A percentile compares a stretch with the other conserved stretches of the same genome.
Evolutionary conservation across 2,329 filamentous ascomycete genomes (phyloP).

Genomic region (Paraconiothyrium brasiliense): DNA sequence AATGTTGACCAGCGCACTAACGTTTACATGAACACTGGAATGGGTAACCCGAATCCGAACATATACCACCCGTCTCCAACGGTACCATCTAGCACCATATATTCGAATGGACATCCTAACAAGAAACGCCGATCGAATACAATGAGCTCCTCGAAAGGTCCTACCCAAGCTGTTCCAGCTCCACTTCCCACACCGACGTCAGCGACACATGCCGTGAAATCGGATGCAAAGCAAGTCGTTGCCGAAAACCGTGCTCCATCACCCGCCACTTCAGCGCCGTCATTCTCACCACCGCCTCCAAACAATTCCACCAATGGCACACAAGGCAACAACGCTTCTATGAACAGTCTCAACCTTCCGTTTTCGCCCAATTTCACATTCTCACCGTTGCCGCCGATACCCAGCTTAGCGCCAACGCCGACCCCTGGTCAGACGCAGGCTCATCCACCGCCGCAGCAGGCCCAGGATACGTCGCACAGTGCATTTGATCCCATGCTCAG

Average conservation of each 20-base stretch:
- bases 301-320: constrained; percentile 27
- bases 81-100: constrained; percentile 35
- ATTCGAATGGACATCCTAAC: constrained; percentile 41
- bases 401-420: constrained; percentile 44
- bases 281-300: constrained; percentile 41
- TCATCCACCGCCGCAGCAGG: constrained; percentile 23
- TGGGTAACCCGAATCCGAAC: constrained; percentile 34
- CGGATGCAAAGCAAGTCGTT: constrained; percentile 22
- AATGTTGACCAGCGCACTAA: constrained; percentile 48
- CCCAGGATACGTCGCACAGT: constrained; percentile 27
- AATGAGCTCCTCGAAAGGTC: constrained; percentile 31
- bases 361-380: constrained; percentile 55
- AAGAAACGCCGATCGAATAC: constrained; percentile 49
- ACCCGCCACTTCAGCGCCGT: constrained; percentile 33
- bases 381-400: constrained; percentile 45
- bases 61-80: constrained; percentile 34
- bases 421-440: constrained; percentile 30
- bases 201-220: constrained; percentile 35
- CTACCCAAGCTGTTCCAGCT: constrained; percentile 30
- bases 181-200: constrained; percentile 44
- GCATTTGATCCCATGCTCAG: constrained; percentile 53
- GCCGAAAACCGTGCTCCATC: constrained; percentile 33
- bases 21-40: constrained; percentile 46
- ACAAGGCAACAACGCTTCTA: constrained; percentile 26
- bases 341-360: constrained; percentile 38